Conservation (phyloP, 768 basidiomycete genomes). For the Amanita subjunquillea region DNA sequence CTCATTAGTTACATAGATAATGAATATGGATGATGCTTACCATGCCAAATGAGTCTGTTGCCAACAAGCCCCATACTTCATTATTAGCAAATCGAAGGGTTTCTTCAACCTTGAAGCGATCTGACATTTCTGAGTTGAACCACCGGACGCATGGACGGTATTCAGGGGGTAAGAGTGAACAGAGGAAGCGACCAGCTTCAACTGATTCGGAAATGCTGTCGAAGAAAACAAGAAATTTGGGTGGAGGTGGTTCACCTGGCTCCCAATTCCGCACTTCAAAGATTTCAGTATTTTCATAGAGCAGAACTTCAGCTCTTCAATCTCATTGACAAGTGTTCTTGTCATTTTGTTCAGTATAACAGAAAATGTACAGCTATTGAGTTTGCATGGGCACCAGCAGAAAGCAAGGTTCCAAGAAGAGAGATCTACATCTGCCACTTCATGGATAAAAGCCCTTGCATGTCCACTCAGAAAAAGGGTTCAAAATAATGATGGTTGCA, state of each 20-base stretch:
- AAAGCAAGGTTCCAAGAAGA: too few relatives aligned
- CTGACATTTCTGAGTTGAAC: slow-evolving; percentile 13
- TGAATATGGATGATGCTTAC: slow-evolving; percentile 1
- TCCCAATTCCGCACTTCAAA: not conserved
- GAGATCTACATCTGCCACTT: too few relatives aligned
- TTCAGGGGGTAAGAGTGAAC: not conserved
- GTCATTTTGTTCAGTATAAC: too few relatives aligned
- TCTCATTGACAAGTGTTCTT: too few relatives aligned
- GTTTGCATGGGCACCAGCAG: too few relatives aligned
- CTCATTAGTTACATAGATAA: not conserved
- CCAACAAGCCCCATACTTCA: slow-evolving; percentile 9
- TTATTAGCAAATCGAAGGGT: slow-evolving; percentile 1
- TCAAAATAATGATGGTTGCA: too few relatives aligned
- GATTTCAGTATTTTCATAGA: too few relatives aligned
- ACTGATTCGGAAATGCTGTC: not conserved
- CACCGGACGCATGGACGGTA: slow-evolving; percentile 5
- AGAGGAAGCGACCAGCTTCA: not conserved
- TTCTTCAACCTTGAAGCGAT: slow-evolving; percentile 2
- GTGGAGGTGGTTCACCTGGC: too few relatives aligned
- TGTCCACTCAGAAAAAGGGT: too few relatives aligned
- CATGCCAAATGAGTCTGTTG: slow-evolving; percentile 11
- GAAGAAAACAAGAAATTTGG: not conserved
- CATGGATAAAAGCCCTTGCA: too few relatives aligned
- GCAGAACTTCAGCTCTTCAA: too few relatives aligned
- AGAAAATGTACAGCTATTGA: too few relatives aligned